A percentile compares a stretch with the other conserved stretches of the same genome.
phyloP scores from a whole-genome alignment of 768 basidiomycete species.

The Lactarius hengduanensis region DNA sequence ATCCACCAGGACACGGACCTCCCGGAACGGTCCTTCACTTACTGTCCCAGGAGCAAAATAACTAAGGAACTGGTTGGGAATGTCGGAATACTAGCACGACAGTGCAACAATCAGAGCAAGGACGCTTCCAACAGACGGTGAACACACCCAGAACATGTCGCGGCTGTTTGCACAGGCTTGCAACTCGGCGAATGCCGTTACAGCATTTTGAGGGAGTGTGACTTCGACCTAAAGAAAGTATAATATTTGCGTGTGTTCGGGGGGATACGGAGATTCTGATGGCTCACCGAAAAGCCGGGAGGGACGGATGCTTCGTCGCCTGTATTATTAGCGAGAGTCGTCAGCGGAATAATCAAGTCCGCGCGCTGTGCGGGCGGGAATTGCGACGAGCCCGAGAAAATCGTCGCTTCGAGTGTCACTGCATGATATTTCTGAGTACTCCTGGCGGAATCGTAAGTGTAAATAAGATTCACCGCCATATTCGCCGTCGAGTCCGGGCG shows the following conservation, averaged over 20 bases:
- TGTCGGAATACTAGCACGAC: conserved; percentile 58
- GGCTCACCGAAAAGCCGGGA: too few species aligned
- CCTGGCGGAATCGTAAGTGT: too few species aligned
- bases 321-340: too few species aligned
- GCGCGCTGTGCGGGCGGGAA: too few species aligned
- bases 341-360: too few species aligned
- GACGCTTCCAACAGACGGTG: not conserved
- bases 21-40: conserved; percentile 56
- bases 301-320: too few species aligned
- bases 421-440: too few species aligned
- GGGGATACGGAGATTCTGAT: too few species aligned
- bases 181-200: conserved; percentile 66
- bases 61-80: conserved; percentile 55
- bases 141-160: conserved; percentile 75
- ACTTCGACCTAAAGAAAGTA: conserved; percentile 51
- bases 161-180: conserved; percentile 63
- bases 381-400: too few species aligned
- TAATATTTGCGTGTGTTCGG: conserved; percentile 1
- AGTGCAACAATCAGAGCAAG: not conserved
- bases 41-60: conserved; percentile 52
- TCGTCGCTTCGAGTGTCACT: too few species aligned
- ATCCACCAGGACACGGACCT: conserved; percentile 60
- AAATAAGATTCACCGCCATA: conserved; percentile 55
- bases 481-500: conserved; percentile 56
- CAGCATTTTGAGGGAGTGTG: conserved; percentile 69